Conservation (phyloP, 768 basidiomycete species). For the Termitomyces sp. region DNA sequence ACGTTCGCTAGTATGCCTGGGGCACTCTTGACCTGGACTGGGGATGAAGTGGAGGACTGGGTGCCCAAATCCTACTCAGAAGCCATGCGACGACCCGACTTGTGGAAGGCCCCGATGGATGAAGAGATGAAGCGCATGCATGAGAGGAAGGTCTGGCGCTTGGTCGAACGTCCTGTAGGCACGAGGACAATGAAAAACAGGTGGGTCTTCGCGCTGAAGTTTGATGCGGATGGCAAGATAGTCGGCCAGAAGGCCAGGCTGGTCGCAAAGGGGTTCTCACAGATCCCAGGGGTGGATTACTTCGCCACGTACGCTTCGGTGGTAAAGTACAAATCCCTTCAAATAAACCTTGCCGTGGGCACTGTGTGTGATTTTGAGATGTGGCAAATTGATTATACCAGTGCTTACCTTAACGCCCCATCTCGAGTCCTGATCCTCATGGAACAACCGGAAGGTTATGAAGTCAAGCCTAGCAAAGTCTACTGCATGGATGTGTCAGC, state of each 20-base stretch:
- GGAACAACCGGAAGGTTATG: not conserved
- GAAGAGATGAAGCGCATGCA: not conserved
- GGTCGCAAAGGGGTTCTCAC: not conserved
- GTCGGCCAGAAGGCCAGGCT: not conserved
- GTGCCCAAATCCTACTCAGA: not conserved
- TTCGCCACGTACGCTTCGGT: not conserved
- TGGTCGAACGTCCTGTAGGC: not conserved
- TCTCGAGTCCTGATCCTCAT: not conserved
- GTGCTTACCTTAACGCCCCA: not conserved
- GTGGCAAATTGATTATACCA: not conserved
- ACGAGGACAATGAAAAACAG: not conserved
- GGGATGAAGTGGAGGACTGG: not conserved
- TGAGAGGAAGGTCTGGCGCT: slow-evolving; percentile 1
- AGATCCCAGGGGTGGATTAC: not conserved
- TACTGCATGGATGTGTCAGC: not conserved
- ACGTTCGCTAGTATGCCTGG: not conserved
- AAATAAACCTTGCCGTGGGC: not conserved
- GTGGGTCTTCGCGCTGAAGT: not conserved
- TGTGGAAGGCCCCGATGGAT: not conserved
- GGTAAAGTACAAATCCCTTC: not conserved
- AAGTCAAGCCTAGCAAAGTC: not conserved
- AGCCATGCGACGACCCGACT: not conserved
- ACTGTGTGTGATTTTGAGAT: not conserved
- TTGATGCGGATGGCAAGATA: not conserved
- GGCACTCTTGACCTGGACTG: not conserved